phyloP scores from a whole-genome alignment of 2,329 filamentous ascomycete species.

The Diaporthe vexans region DNA sequence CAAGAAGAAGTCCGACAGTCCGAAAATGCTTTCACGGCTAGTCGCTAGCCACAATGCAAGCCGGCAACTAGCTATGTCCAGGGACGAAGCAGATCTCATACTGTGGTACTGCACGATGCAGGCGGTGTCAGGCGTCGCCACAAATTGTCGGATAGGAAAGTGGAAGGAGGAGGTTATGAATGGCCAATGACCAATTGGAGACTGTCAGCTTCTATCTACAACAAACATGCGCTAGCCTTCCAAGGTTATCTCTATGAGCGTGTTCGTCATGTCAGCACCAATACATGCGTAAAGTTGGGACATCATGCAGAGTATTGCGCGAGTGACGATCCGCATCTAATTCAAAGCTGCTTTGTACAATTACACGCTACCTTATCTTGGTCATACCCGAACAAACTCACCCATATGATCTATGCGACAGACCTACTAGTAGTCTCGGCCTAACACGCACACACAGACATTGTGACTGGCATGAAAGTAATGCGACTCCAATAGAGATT shows the following conservation, averaged over 20 bases:
- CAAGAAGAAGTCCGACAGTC: conserved; percentile 1
- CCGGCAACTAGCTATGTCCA: not conserved
- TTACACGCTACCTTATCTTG: not conserved
- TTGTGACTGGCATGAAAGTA: not conserved
- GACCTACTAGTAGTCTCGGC: not conserved
- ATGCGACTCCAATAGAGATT: not conserved
- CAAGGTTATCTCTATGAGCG: not conserved
- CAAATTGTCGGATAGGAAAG: not conserved
- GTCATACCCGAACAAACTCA: no score
- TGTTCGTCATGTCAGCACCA: not conserved
- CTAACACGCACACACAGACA: not conserved
- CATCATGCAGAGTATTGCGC: no score
- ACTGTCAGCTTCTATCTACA: not conserved
- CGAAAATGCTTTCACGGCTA: not conserved
- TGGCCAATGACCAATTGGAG: not conserved
- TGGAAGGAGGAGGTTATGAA: not conserved
- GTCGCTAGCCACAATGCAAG: not conserved
- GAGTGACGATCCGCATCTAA: not conserved
- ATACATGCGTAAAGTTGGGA: no score
- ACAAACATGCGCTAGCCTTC: not conserved
- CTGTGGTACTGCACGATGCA: not conserved
- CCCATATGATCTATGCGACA: not conserved
- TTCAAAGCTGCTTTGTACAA: not conserved
- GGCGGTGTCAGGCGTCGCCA: not conserved
- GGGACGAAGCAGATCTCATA: no score